Evolutionary conservation across 2,329 filamentous ascomycete genomes (phyloP).

Genomic region (Trichoderma aggressivum): DNA sequence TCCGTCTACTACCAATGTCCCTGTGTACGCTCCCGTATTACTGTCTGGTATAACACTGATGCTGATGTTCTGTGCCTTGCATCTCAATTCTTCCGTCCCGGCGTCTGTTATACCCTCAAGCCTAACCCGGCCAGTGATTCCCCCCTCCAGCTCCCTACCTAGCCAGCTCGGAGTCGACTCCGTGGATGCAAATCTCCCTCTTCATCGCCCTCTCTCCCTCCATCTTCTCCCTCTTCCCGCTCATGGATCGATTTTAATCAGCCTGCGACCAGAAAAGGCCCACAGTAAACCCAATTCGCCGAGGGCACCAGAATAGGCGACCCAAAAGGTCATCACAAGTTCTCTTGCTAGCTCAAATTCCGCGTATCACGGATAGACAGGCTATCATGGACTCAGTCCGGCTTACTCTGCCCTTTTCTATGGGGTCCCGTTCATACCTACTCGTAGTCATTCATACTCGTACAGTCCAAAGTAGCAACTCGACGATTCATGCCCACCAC

Average conservation of each 20-base stretch:
- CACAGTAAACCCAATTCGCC: slow-evolving; percentile 11
- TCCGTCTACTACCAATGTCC: no score
- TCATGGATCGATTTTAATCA: background rate
- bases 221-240: background rate
- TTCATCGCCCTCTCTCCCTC: background rate
- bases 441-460: no score
- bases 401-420: background rate
- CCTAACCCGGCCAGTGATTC: background rate
- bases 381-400: background rate
- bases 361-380: background rate
- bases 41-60: background rate
- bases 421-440: background rate
- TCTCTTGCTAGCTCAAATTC: background rate
- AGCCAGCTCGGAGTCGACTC: background rate
- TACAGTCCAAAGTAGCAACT: background rate
- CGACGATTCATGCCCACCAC: background rate
- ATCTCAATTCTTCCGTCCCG: background rate
- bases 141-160: background rate
- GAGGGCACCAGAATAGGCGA: slow-evolving; percentile 4
- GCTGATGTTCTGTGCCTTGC: background rate
- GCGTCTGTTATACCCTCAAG: background rate
- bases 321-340: background rate
- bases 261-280: background rate
- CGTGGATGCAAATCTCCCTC: slow-evolving; percentile 1
- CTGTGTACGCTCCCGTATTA: background rate